Percentiles rank a stretch among this genome's conserved stretches.
Conservation (phyloP, 805 yeast species). For the Candida saitoana region DNA sequence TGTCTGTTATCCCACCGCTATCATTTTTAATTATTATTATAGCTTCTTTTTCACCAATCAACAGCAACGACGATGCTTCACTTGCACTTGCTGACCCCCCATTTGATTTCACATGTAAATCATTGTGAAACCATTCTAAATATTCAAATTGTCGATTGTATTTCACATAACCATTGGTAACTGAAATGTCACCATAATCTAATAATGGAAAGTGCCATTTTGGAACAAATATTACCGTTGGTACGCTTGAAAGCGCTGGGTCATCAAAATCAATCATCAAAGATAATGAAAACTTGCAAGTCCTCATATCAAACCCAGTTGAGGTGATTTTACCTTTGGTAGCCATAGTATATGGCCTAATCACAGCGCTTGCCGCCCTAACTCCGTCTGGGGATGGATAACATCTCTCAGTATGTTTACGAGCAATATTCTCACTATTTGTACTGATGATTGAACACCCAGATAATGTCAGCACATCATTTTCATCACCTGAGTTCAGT, state of each 20-base stretch:
- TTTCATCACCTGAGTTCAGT: background rate
- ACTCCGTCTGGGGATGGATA: slow-evolving; percentile 55
- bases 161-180: slow-evolving; percentile 54
- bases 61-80: background rate
- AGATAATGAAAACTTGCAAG: slow-evolving; percentile 44
- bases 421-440: slow-evolving; percentile 14
- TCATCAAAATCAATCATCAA: slow-evolving; percentile 25
- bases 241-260: slow-evolving; percentile 14
- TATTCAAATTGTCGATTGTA: slow-evolving; percentile 50
- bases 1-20: slow-evolving; percentile 32
- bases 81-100: background rate
- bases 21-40: slow-evolving; percentile 31
- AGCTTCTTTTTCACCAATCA: slow-evolving; percentile 18
- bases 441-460: background rate
- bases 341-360: slow-evolving; percentile 72
- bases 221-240: slow-evolving; percentile 69
- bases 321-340: slow-evolving; percentile 54
- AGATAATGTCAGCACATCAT: background rate
- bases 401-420: slow-evolving; percentile 28
- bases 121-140: slow-evolving; percentile 65
- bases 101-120: background rate
- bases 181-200: slow-evolving; percentile 43
- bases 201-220: slow-evolving; percentile 59
- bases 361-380: slow-evolving; percentile 68
- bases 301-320: slow-evolving; percentile 57